Base-by-base conservation (phyloP, 164 flowering plant genomes). In the Magnolia changhungtana region DNA sequence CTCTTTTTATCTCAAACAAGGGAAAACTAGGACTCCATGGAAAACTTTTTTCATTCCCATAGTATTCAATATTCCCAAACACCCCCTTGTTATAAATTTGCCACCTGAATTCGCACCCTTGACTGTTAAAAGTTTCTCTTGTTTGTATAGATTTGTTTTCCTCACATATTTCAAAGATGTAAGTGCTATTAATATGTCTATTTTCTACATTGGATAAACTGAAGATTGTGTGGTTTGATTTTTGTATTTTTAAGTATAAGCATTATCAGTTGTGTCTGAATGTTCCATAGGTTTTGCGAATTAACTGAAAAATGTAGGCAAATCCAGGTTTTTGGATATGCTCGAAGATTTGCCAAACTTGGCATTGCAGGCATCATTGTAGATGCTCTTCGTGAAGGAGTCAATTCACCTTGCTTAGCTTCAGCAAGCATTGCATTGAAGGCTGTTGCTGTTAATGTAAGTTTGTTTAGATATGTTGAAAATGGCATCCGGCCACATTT, bases 371-470 rank as follows among this genome's bases (percentile, higher is more conserved):
- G 81, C 76, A 88, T 86, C 74, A 91, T 96, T 69, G 94, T 90
- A 73, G 91, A 86, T 45, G 89, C 94, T 67, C 86, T 96, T 29
- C 84, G 74, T 37, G 90, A 82, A 77, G 95, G 94, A 72, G 79
- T 90, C 71, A 82, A 76, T 75, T 88, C 97, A 5, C 82, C 95
- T 58, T 74, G 85, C 79, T 80, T 94, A 24, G 89, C 90, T 80
- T 89, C 97, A 71, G 92, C 97, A 67, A 82, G 87, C 82, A 82
- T 87, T 71, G 96, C 98, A 69, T 78, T 96, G 78, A 94, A 90
- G 83, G 89, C 98, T 78, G 85, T 96, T 78, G 91, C 98, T 82
- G 98, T 96, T 50, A 96, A 94, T 88, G 98, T 96, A 83, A 85
- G 99, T 81, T 74, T 1, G 50, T 69, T 23, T 21, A 7, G 24